phyloP scores from a whole-genome alignment of 331 rosid species.

The Quercus tomentella region DNA sequence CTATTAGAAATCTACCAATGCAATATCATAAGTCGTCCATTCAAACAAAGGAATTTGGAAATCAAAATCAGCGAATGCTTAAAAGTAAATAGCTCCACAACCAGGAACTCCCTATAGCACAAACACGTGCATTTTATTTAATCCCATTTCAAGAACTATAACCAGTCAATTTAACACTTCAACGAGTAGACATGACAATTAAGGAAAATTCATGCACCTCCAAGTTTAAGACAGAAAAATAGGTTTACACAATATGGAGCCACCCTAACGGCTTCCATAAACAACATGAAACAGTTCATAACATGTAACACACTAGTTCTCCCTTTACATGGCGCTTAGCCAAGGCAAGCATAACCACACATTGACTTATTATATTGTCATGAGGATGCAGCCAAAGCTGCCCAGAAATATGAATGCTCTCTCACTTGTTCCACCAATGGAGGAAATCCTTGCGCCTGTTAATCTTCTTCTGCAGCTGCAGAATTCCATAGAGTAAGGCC shows the following conservation, averaged over 20 bases:
- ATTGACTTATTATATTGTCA: conserved; percentile 35
- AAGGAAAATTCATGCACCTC: conserved; percentile 3
- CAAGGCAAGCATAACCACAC: conserved; percentile 32
- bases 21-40: no score
- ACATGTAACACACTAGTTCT: conserved; percentile 29
- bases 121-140: not conserved
- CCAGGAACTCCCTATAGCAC: not conserved
- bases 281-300: conserved; percentile 8
- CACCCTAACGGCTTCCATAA: conserved; percentile 6
- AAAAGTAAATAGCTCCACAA: not conserved
- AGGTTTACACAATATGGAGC: conserved; percentile 15
- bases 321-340: conserved; percentile 41
- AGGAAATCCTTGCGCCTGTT: conserved; percentile 23
- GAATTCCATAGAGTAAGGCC: no score
- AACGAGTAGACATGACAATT: not conserved
- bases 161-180: conserved; percentile 14
- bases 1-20: no score
- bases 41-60: not conserved
- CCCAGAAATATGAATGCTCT: conserved; percentile 26
- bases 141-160: conserved; percentile 7
- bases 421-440: conserved; percentile 93
- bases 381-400: conserved; percentile 27
- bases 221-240: not conserved
- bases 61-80: not conserved
- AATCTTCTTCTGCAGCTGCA: no score